Evolutionary conservation across 2,329 filamentous ascomycete species (phyloP), one percentile per base, ranked within the genome.

Genomic region (Fusarium multiceps): DNA sequence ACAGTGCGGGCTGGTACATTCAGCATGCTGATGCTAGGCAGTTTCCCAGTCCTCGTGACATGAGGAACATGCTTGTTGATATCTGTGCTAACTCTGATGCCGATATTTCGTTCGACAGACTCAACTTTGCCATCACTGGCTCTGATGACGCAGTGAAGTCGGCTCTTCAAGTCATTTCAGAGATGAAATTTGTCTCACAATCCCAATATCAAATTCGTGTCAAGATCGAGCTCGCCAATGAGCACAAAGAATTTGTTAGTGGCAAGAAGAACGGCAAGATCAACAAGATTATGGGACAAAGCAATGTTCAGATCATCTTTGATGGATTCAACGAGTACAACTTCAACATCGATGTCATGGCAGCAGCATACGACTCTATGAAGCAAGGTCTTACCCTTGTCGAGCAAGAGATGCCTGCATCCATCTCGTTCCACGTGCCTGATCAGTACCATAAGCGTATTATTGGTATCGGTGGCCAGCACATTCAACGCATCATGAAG

Each of bases 201-300:
- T 90, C 92, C 43, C 92, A 93, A 72, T 97, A 97, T 76, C 94
- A 97, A 78, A 97, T 99, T 78, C 90, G 94, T 59, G 95, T 99
- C 78, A 98, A 98, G 85, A 97, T 99, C 68, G 96, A 99, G 84
- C 90, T 99, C 59, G 96, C 96, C 76, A 98, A 98, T 77, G 96
- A 99, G 83, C 96, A 99, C 85, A 99, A 99, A 81, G 96, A 99
- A 78, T 99, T 99, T 78, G 96, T 99, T 60, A 98, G 94, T 74
- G 96, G 96, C 74, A 99, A 99, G 86, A 99, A 99, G 86, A 99
- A 99, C 76, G 96, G 96, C 81, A 99, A 99, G 84, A 99, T 99
- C 82, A 99, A 99, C 86, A 99, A 99, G 86, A 99, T 99, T 77
- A 99, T 99, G 96, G 96, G 95, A 25, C 95, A 98, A 81, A 98